A percentile compares a stretch with the other conserved stretches of the same genome.
Evolutionary conservation across 345 rosid species (phyloP).

Genomic region (Salix exigua): DNA sequence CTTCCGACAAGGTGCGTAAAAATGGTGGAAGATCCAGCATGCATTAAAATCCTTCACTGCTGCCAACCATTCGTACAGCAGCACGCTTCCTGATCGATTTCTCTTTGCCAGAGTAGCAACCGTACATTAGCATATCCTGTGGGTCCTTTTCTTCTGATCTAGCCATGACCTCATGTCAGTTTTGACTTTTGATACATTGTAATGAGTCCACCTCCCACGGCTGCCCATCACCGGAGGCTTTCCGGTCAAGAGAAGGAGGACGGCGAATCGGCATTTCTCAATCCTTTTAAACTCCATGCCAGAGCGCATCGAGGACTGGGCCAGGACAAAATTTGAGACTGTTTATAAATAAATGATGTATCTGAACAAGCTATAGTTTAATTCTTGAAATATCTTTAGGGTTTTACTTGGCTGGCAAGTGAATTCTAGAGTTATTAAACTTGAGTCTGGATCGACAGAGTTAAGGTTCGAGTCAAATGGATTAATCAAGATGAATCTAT

Average conservation of each 20-base stretch:
- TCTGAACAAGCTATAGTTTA: neutral
- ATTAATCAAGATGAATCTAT: too few species aligned
- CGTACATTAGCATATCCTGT: neutral
- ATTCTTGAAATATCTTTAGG: too few species aligned
- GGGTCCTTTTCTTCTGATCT: neutral
- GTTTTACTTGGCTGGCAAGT: too few species aligned
- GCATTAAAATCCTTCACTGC: neutral
- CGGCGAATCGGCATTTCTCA: too few species aligned
- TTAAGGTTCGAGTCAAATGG: too few species aligned
- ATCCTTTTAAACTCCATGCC: too few species aligned
- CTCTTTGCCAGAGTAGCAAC: neutral
- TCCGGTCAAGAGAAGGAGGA: neutral
- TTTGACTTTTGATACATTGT: neutral
- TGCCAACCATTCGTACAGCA: neutral
- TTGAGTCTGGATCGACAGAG: too few species aligned
- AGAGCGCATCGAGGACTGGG: too few species aligned
- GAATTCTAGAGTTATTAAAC: too few species aligned
- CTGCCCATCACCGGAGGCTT: neutral
- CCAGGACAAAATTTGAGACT: too few species aligned
- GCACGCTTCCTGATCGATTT: neutral
- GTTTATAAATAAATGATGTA: too few species aligned
- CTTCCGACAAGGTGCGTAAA: neutral
- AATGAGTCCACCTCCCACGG: neutral
- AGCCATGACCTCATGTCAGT: neutral
- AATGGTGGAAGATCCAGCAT: neutral